Conservation (phyloP, 345 rosid genomes). For the Garcia nutans region DNA sequence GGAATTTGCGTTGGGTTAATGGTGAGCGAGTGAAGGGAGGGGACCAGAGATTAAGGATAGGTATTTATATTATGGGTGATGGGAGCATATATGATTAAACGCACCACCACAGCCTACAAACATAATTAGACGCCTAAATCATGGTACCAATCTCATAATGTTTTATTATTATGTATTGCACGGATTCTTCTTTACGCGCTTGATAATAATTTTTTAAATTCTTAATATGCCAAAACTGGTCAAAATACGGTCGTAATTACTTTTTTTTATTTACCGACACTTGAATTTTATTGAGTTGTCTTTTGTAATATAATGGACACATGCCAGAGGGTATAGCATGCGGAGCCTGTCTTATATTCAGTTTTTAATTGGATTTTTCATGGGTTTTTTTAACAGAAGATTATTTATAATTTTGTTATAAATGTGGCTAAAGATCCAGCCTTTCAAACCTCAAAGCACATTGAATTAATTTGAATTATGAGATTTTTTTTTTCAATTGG, state of each 20-base stretch:
- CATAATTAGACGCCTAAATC: conserved; percentile 24
- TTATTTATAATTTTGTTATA: neutral
- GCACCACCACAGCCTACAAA: conserved; percentile 20
- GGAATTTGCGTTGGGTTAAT: neutral
- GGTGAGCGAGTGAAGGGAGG: neutral
- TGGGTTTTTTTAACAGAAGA: too few relatives aligned
- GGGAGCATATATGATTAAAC: conserved; percentile 31
- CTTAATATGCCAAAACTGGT: neutral
- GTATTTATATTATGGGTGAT: neutral
- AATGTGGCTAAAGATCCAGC: neutral
- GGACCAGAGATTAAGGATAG: conserved; percentile 17
- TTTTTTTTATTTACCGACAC: neutral
- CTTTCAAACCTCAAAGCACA: neutral
- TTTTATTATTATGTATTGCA: neutral
- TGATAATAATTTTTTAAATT: neutral
- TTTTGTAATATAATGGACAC: neutral
- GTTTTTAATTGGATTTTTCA: neutral
- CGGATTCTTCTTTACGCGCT: neutral
- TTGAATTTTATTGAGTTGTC: neutral
- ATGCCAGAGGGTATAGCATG: neutral
- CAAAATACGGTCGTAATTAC: neutral
- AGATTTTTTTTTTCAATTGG: too few relatives aligned
- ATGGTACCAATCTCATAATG: conserved; percentile 9
- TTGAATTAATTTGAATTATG: too few relatives aligned
- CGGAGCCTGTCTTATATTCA: neutral